These are phyloP conservation scores for Neopestalotiopsis sp. DNA, from an alignment of 2,329 filamentous ascomycete species.

Conservation along the genomic window DNA sequence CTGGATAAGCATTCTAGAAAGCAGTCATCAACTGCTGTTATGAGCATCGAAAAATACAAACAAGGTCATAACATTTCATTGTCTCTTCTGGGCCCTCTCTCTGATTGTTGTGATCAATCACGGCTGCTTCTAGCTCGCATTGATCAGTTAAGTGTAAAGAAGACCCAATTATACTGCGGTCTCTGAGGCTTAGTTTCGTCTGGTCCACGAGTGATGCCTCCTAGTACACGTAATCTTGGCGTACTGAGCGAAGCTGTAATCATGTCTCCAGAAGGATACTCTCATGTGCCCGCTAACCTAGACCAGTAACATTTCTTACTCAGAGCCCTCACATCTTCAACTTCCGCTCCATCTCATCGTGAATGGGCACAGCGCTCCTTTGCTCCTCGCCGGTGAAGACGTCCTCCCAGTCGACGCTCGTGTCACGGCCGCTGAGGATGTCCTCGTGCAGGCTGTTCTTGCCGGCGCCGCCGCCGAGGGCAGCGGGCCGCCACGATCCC, in stretches of 20 bases:
- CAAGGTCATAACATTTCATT: background rate
- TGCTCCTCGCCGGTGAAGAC: conserved; percentile 83
- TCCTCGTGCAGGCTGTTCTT: conserved; percentile 81
- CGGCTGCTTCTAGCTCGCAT: background rate
- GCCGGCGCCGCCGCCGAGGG: conserved; percentile 63
- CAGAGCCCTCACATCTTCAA: conserved; percentile 70
- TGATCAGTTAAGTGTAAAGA: background rate
- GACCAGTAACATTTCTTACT: background rate
- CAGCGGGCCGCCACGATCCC: conserved; percentile 79
- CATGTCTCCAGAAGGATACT: background rate
- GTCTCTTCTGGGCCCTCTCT: background rate
- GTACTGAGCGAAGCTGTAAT: background rate
- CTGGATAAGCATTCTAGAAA: conserved; percentile 21
- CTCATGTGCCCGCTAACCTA: background rate
- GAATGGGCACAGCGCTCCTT: conserved; percentile 73
- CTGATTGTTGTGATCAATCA: background rate
- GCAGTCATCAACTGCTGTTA: conserved; percentile 10
- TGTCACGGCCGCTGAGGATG: conserved; percentile 81
- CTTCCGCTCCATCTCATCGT: conserved; percentile 93
- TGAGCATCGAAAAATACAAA: conserved; percentile 5
- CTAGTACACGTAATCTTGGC: background rate
- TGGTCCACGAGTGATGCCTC: background rate
- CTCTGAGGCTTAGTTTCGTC: background rate
- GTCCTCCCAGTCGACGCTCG: conserved; percentile 89
- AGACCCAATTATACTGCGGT: background rate